Evolutionary conservation across 2,329 filamentous ascomycete species (phyloP), one percentile per base, ranked within the genome.

Genomic region (Colletotrichum magnum): DNA sequence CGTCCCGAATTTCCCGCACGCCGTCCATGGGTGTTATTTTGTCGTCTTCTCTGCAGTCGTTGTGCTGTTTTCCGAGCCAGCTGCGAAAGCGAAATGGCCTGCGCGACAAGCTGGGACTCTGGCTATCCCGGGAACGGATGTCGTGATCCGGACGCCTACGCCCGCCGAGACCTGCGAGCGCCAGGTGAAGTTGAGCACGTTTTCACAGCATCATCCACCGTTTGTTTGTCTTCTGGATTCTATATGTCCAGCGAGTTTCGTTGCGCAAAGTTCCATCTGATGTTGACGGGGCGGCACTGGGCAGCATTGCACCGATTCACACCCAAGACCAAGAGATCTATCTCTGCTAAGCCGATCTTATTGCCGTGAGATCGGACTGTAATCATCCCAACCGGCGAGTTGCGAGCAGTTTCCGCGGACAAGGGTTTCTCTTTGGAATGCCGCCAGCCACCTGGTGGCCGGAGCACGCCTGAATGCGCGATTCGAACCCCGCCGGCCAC

Each of bases 311-410:
- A 45, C 9, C 32, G 45, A 59, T 59, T 16, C 6, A 50, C 57
- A 50, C n/a, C n/a, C 43, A 32, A 45, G 18, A 3, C 16, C 4
- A 39, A 59, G 26, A 36, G n/a, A 47, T 28, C 39, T 45, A 47
- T 28, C 15, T 45, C 21, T 58, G n/a, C 56, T 21, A 26, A 18
- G 56, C 24, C n/a, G 56, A 58, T 58, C 56, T 45, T 26, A 58
- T 18, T 26, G 15, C 56, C n/a, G 12, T 21, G 58, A 26, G 21
- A 21, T 41, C 10, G 6, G 21, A 15, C 16, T n/a, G 15, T 15
- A 4, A 5, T 4, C 9, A 16, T 24, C n/a, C 21, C 47, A 12
- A 51, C 6, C 24, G 4, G 45, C 9, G 45, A 6, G 45, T n/a
- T 48, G 18, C 1, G 18, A n/a, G 45, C 12, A 24, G 32, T 36